Evolutionary conservation across 495 filamentous ascomycete genomes (phyloP).

Genomic region (Neurospora sp.): DNA sequence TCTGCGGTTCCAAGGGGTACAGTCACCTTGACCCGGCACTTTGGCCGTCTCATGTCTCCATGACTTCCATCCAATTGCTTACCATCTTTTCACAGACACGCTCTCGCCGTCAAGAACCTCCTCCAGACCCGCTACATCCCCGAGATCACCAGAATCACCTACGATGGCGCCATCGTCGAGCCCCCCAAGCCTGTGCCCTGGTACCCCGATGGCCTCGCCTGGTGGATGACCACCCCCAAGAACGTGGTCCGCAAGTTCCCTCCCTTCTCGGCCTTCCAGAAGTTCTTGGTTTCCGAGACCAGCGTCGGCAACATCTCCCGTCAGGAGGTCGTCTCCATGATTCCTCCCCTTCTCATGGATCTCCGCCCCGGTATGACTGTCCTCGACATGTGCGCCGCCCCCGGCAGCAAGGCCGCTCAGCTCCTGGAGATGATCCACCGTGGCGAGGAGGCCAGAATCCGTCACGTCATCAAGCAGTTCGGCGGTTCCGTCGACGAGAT

Average conservation of each 20-base stretch:
- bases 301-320: slow-evolving; percentile 93
- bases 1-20: slow-evolving; percentile 81
- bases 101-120: slow-evolving; percentile 73
- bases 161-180: slow-evolving; percentile 71
- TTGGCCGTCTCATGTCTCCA: not conserved
- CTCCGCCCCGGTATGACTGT: slow-evolving; percentile 82
- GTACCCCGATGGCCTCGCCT: slow-evolving; percentile 91
- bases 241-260: slow-evolving; percentile 81
- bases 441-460: slow-evolving; percentile 77
- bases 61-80: not conserved
- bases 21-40: slow-evolving; percentile 7
- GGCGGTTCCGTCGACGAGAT: slow-evolving; percentile 38
- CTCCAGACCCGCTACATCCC: slow-evolving; percentile 84
- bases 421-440: slow-evolving; percentile 87
- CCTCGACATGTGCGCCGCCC: slow-evolving; percentile 91
- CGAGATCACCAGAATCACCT: slow-evolving; percentile 67
- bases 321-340: slow-evolving; percentile 98
- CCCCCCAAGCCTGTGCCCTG: slow-evolving; percentile 72
- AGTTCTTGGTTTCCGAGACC: slow-evolving; percentile 96
- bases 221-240: slow-evolving; percentile 94
- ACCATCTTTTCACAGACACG: slow-evolving; percentile 47
- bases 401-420: slow-evolving; percentile 93
- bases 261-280: slow-evolving; percentile 91
- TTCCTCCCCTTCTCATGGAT: slow-evolving; percentile 90
- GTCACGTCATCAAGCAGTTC: slow-evolving; percentile 45